Evolutionary conservation across 176 grass and related monocot species (phyloP), one percentile per base, ranked within the genome.

Genomic region (Carex cristatella): DNA sequence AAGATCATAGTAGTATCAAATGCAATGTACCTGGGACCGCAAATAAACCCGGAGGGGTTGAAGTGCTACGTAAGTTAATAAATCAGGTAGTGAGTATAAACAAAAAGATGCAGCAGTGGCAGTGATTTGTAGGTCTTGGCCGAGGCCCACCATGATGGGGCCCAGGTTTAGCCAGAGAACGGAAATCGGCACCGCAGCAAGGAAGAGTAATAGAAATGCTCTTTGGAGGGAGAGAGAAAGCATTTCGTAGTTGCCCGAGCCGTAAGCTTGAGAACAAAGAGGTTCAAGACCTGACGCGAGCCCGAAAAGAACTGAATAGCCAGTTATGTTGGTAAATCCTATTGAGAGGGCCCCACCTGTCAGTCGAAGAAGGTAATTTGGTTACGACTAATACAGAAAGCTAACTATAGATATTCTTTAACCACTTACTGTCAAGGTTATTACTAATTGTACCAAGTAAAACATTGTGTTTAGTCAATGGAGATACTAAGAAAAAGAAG

Each of bases 251-350:
- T 99, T 99, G 54, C 90, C 75, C 14, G 96, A 99, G 0, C 96
- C 96, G 70, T 92, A 99, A 10, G 93, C 91, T 84, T 99, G 93
- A 12, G 91, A 83, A 59, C 96, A 99, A 0, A 99, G 90, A 10
- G 96, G 96, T 81, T 99, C 96, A 0, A 99, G 87, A 0, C 93
- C 93, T 2, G 96, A 99, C 0, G 96, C 96, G 1, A 99, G 93
- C 46, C 96, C 96, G 77, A 99, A 93, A 8, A 99, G 85, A 55
- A 99, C 93, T 66, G 93, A 95, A 87, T 95, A 94, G 32, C 96
- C 96, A 0, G 96, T 99, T 74, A 99, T 99, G 91, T 99, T 99
- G 19, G 93, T 99, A 61, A 99, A 94, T 2, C 96, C 96, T 83
- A 99, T 94, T 58, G 96, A 94, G 2, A 99, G 96, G 42, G 93